Evolutionary conservation across 768 basidiomycete genomes (phyloP).

Genomic region (Psilocybe cubensis): DNA sequence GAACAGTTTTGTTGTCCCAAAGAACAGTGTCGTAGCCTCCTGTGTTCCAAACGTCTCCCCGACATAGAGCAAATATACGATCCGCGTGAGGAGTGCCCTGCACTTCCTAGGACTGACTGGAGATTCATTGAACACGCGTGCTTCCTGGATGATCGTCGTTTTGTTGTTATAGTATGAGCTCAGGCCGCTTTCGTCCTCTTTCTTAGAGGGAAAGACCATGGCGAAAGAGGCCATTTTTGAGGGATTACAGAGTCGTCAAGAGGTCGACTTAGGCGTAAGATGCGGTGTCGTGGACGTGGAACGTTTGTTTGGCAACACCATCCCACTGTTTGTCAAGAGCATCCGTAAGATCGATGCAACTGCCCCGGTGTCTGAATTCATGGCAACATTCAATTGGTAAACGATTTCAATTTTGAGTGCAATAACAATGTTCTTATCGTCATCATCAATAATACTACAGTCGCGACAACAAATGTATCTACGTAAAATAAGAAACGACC

Average conservation of each 20-base stretch:
- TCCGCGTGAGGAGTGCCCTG: constrained; percentile 92
- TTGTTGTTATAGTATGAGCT: constrained; percentile 97
- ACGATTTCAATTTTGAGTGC: not conserved
- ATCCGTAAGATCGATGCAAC: not conserved
- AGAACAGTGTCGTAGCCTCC: constrained; percentile 97
- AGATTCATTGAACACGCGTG: constrained; percentile 98
- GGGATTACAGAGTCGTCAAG: constrained; percentile 12
- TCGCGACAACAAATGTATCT: not conserved
- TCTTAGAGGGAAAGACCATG: constrained; percentile 87
- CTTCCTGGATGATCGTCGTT: constrained; percentile 97
- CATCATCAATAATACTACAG: not conserved
- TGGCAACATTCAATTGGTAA: not conserved
- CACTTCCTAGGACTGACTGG: constrained; percentile 98
- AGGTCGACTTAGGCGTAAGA: constrained; percentile 8
- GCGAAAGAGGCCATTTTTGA: constrained; percentile 52
- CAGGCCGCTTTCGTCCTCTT: constrained; percentile 94
- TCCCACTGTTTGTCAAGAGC: constrained; percentile 34
- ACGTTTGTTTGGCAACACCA: constrained; percentile 38
- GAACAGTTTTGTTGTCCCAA: constrained; percentile 98
- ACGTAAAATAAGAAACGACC: not conserved
- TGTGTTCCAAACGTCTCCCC: constrained; percentile 95
- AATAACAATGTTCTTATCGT: not conserved
- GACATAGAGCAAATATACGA: constrained; percentile 94
- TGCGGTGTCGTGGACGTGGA: constrained; percentile 41
- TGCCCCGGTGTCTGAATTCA: constrained; percentile 2